Percentiles rank a stretch among this genome's conserved stretches.
These are phyloP conservation scores for Clavispora asparagi DNA, from an alignment of 805 yeast genomes.

Conservation along the genomic window DNA sequence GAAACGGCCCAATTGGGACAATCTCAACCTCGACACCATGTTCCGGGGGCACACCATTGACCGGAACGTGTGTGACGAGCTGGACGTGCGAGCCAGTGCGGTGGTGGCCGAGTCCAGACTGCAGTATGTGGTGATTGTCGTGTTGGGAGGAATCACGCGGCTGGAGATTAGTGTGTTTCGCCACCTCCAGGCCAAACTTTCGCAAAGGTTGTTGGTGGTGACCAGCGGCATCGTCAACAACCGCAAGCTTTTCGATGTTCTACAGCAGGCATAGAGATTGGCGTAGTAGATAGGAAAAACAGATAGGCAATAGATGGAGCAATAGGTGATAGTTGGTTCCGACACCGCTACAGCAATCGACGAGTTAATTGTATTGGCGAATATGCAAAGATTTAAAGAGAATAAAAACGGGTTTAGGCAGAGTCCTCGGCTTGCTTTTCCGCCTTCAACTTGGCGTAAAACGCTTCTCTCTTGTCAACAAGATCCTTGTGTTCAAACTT, in stretches of 20 bases:
- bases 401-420: slow-evolving; percentile 8
- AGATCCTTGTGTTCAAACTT: slow-evolving; percentile 80
- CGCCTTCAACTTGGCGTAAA: slow-evolving; percentile 74
- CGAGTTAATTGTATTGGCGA: neutral
- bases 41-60: slow-evolving; percentile 38
- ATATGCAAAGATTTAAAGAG: slow-evolving; percentile 1
- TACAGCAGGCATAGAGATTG: neutral
- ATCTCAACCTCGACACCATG: slow-evolving; percentile 34
- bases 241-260: slow-evolving; percentile 20
- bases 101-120: slow-evolving; percentile 4
- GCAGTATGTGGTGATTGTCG: slow-evolving; percentile 42
- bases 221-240: slow-evolving; percentile 42
- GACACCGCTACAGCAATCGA: neutral
- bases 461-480: slow-evolving; percentile 75
- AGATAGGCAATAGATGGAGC: too few species aligned
- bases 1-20: slow-evolving; percentile 42
- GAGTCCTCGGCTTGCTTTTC: slow-evolving; percentile 59
- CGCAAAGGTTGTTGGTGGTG: slow-evolving; percentile 37
- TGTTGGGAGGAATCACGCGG: slow-evolving; percentile 82
- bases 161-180: slow-evolving; percentile 75
- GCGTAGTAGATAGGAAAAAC: neutral
- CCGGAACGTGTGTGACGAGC: slow-evolving; percentile 27
- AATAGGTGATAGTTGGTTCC: too few species aligned
- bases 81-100: slow-evolving; percentile 13
- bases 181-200: slow-evolving; percentile 46